Base-by-base conservation (phyloP, 148 eudicot genomes). In the Rhododendron vialii region DNA sequence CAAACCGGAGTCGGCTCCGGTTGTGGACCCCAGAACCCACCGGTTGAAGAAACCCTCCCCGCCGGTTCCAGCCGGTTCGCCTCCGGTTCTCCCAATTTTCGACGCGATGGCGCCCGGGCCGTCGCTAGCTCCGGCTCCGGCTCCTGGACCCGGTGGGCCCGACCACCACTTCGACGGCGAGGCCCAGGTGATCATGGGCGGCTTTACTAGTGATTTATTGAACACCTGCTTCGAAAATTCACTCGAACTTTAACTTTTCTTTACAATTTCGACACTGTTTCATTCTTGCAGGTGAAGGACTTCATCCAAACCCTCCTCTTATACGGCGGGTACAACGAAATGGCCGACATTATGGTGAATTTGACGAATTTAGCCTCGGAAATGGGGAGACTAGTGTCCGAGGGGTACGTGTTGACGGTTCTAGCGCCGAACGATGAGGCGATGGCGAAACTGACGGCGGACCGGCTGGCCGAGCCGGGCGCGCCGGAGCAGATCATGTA, bases 401-500 rank as follows among this genome's bases (percentile, higher is more conserved):
- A 96, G 30, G 99, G 99, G 17, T 95, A 96, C 78, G 96, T 94
- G 1, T 75, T 96, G 30, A 96, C 99, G 0, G 98, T 96, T 0
- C 83, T 96, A 38, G 98, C 99, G 3, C 99, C 99, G 0, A 95
- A 95, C 47, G 99, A 96, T 36, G 99, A 95, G 77, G 99, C 99
- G 3, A 95, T 96, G 98, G 94, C 92, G 4, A 92, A 90, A 78
- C 67, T 96, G 17, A 92, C 97, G 0, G 90, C 97, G 0, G 99
- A 96, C 36, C 93, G 93, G 82, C 80, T 96, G 47, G 87, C 90
- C 14, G 99, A 96, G 53, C 96, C 99, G 0, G 99, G 98, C 0
- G 96, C 98, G 15, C 95, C 99, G 26, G 99, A 96, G 87, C 95
- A 93, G 80, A 95, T 96, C 35, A 91, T 96, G 91, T 96, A 96